These are phyloP conservation scores for Allomyces javanicus DNA, from an alignment of 192 early-diverging fungal genomes.

Conservation along the genomic window DNA sequence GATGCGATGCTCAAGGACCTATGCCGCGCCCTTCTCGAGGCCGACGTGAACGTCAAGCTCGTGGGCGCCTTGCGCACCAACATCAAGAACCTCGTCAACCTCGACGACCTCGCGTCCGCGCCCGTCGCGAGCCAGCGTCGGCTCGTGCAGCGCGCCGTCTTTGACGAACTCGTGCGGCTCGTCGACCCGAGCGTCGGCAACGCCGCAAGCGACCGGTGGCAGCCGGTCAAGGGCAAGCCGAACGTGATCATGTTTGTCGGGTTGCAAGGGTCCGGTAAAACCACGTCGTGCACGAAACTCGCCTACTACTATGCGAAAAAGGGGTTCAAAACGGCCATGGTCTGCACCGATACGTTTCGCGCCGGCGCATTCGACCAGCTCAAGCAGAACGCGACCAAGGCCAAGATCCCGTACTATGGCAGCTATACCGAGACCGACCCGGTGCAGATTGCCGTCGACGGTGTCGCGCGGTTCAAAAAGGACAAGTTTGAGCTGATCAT, in stretches of 20 bases:
- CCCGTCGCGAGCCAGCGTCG: background rate
- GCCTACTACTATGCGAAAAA: constrained; percentile 82
- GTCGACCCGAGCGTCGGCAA: constrained; percentile 55
- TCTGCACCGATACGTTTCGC: constrained; percentile 92
- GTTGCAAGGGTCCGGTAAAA: constrained; percentile 87
- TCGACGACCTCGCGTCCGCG: constrained; percentile 48
- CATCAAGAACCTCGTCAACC: constrained; percentile 57
- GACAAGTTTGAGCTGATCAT: constrained; percentile 92
- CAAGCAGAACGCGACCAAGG: constrained; percentile 92
- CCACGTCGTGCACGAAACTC: constrained; percentile 90
- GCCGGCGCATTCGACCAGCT: constrained; percentile 97
- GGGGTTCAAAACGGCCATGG: constrained; percentile 78
- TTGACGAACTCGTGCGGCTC: constrained; percentile 68
- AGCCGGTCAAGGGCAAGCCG: constrained; percentile 57
- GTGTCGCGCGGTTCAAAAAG: constrained; percentile 80
- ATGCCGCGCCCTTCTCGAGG: constrained; percentile 64
- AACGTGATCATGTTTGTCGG: constrained; percentile 97
- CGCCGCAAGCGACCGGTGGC: constrained; percentile 36
- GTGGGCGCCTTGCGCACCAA: constrained; percentile 67
- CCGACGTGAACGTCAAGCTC: constrained; percentile 79
- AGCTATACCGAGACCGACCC: constrained; percentile 74
- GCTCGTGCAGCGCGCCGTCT: constrained; percentile 35
- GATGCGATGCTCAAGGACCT: constrained; percentile 71
- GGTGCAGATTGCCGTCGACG: constrained; percentile 71
- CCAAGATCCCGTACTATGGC: constrained; percentile 92